Percentiles rank a stretch among this genome's conserved stretches.
Conservation (phyloP, 352 stramenopile species). For the Sclerospora graminicola region DNA sequence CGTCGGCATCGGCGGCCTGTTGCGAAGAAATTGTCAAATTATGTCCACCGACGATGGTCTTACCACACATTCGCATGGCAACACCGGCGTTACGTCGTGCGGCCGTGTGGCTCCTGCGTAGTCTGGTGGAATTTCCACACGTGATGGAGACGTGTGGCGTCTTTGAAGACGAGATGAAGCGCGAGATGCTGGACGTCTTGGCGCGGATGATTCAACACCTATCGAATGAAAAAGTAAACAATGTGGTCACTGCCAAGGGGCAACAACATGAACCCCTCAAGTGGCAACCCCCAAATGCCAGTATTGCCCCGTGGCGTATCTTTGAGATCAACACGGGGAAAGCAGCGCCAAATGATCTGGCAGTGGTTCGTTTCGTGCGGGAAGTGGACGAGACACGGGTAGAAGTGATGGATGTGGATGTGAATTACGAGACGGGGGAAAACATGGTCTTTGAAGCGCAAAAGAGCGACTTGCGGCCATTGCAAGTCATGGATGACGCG, state of each 20-base stretch:
- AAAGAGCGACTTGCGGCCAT: constrained; percentile 43
- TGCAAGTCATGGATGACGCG: constrained; percentile 76
- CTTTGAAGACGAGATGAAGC: constrained; percentile 42
- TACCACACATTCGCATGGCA: constrained; percentile 80
- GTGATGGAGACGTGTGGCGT: constrained; percentile 44
- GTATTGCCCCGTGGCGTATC: constrained; percentile 74
- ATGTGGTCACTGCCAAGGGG: constrained; percentile 42
- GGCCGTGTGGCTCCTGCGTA: constrained; percentile 74
- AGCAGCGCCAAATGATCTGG: constrained; percentile 73
- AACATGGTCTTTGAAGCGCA: constrained; percentile 70
- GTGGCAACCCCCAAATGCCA: too few species aligned
- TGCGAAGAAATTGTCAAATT: constrained; percentile 65
- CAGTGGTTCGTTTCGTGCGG: constrained; percentile 71
- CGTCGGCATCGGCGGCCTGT: constrained; percentile 57
- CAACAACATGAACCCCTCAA: too few species aligned
- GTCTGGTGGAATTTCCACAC: constrained; percentile 76
- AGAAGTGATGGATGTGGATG: constrained; percentile 80
- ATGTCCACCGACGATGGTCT: constrained; percentile 55
- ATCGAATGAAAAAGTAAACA: constrained; percentile 61
- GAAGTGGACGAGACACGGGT: constrained; percentile 63
- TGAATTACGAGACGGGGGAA: constrained; percentile 83
- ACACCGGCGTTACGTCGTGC: constrained; percentile 66
- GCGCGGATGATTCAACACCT: constrained; percentile 69
- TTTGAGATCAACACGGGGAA: constrained; percentile 80
- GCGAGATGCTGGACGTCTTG: constrained; percentile 64